phyloP scores from a whole-genome alignment of 306 rosid species.

The Cyclanthera cordifolia region DNA sequence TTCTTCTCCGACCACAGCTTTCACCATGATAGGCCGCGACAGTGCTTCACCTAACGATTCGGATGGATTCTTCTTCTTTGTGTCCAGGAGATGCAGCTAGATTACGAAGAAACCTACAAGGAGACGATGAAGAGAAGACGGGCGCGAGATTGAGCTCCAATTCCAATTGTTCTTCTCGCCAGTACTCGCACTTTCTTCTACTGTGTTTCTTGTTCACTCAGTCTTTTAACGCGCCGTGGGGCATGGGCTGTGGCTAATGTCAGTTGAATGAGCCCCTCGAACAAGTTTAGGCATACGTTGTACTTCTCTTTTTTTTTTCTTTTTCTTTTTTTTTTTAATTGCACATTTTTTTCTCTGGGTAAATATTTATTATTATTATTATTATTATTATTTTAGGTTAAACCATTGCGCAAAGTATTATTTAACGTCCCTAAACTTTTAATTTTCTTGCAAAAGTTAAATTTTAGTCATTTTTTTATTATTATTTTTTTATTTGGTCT shows the following conservation, averaged over 20 bases:
- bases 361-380: too few relatives aligned
- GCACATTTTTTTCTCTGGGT: too few relatives aligned
- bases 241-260: neutral
- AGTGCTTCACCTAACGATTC: neutral
- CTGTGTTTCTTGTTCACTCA: neutral
- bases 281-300: neutral
- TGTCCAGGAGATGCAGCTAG: neutral
- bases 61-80: neutral
- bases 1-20: conserved; percentile 78
- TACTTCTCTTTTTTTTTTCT: too few relatives aligned
- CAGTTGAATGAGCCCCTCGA: neutral
- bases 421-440: too few relatives aligned
- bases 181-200: conserved; percentile 2
- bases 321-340: too few relatives aligned
- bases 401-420: too few relatives aligned
- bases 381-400: too few relatives aligned
- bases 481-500: too few relatives aligned
- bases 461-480: too few relatives aligned
- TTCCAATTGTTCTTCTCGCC: neutral
- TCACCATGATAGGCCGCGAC: conserved; percentile 48
- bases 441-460: too few relatives aligned
- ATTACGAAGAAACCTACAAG: neutral
- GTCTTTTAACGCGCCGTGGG: neutral
- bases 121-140: neutral
- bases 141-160: neutral